A percentile compares a stretch with the other conserved stretches of the same genome.
phyloP scores from a whole-genome alignment of 345 rosid genomes.

The Cardamine occulta region DNA sequence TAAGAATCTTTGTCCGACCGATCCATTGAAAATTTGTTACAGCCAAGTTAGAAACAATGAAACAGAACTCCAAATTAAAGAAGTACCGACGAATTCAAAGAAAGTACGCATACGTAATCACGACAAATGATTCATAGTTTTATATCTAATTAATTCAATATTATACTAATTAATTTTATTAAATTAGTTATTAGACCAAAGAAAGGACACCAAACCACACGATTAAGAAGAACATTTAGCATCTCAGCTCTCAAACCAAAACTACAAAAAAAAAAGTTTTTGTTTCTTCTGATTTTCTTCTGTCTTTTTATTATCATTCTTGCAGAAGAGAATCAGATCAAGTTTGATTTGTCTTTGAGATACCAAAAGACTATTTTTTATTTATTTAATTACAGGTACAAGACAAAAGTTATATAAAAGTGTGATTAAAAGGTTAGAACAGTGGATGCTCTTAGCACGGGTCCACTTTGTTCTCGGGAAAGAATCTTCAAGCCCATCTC shows the following conservation, averaged over 20 bases:
- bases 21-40: no score
- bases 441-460: slow-evolving; percentile 43
- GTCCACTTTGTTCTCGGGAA: slow-evolving; percentile 37
- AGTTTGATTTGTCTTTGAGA: slow-evolving; percentile 30
- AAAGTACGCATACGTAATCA: slow-evolving; percentile 38
- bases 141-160: neutral
- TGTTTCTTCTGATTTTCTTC: neutral
- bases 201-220: slow-evolving; percentile 27
- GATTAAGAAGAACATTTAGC: slow-evolving; percentile 12
- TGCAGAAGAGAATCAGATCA: slow-evolving; percentile 22
- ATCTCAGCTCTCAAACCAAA: slow-evolving; percentile 16
- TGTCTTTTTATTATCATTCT: neutral
- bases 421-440: slow-evolving; percentile 30
- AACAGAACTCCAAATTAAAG: neutral
- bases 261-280: neutral
- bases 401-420: slow-evolving; percentile 27
- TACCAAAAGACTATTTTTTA: slow-evolving; percentile 12
- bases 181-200: slow-evolving; percentile 11
- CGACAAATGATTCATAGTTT: slow-evolving; percentile 17
- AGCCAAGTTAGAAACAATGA: slow-evolving; percentile 21
- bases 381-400: neutral
- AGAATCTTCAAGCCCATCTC: slow-evolving; percentile 24
- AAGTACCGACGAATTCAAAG: neutral
- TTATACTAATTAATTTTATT: neutral
- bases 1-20: no score